Evolutionary conservation across 2,329 filamentous ascomycete species (phyloP), one percentile per base, ranked within the genome.

Genomic region (Chaetomium strumarium): DNA sequence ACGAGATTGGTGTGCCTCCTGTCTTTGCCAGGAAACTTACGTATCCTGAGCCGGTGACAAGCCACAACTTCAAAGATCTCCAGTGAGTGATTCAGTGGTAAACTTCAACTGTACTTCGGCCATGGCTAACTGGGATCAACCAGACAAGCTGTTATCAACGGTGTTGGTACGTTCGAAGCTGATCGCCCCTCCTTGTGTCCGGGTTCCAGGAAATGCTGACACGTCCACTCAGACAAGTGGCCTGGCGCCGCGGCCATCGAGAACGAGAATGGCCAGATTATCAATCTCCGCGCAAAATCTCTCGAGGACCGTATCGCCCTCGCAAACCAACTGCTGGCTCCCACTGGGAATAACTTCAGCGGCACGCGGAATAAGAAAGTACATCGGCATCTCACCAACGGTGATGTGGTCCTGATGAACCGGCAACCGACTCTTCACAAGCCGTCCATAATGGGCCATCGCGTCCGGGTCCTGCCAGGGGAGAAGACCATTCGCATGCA

Each of bases 401-500:
- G 95, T 55, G 93, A 99, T 69, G 88, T 97, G 51, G 93, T 99
- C 34, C 76, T 99, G 63, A 97, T 99, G 95, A 99, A 99, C 70
- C 88, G 93, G 57, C 93, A 99, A 66, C 93, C 93, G 2, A 99
- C 95, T 1, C 80, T 99, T 2, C 93, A 99, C 71, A 99, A 99
- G 69, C 93, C 93, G 9, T 97, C 93, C 7, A 99, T 99, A 71
- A 99, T 99, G 93, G 91, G 90, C 54, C 93, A 99, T 72, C 83
- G 91, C 62, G 93, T 93, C 47, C 83, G 91, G 55, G 92, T 99
- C 6, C 74, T 99, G 16, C 88, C 90, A 0, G 91, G 90, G 34
- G 95, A 99, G 69, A 95, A 95, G 72, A 97, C 93, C 0, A 91
- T 99, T 67, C 90, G 93, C 60, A 97, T 99, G 92, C 93, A 99